A percentile compares a stretch with the other conserved stretches of the same genome.
These are phyloP conservation scores for Cladosporium cucumerinum DNA, from an alignment of 2,329 filamentous ascomycete species.

Conservation along the genomic window DNA sequence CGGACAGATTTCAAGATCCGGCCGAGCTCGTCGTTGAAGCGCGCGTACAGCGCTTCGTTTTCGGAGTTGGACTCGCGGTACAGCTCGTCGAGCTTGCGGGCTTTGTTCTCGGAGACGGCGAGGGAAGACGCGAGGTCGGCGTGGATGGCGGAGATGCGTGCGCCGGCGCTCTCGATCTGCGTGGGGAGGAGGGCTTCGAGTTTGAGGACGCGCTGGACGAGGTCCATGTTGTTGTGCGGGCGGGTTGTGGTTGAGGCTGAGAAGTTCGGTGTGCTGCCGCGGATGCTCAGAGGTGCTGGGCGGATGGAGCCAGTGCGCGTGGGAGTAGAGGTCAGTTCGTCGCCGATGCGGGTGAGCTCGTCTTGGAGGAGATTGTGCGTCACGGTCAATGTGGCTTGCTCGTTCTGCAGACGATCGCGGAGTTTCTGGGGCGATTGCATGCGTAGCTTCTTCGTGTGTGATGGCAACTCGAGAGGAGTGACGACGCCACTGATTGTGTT, in stretches of 20 bases:
- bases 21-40: conserved; percentile 85
- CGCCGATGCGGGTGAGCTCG: conserved; percentile 75
- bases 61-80: conserved; percentile 85
- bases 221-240: conserved; percentile 37
- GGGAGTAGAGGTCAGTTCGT: conserved; percentile 62
- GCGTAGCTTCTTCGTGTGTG: conserved; percentile 57
- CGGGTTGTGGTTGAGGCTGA: conserved; percentile 38
- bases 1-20: conserved; percentile 75
- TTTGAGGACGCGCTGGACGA: conserved; percentile 58
- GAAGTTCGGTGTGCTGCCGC: conserved; percentile 33
- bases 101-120: conserved; percentile 69
- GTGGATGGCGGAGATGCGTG: conserved; percentile 62
- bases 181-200: conserved; percentile 66
- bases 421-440: conserved; percentile 64
- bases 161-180: conserved; percentile 57
- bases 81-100: conserved; percentile 78
- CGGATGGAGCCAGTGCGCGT: conserved; percentile 20
- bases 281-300: conserved; percentile 18
- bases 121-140: conserved; percentile 70
- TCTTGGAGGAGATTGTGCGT: conserved; percentile 67
- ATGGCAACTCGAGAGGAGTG: conserved; percentile 19
- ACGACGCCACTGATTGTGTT: conserved; percentile 26
- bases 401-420: conserved; percentile 78
- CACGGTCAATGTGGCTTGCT: conserved; percentile 70
- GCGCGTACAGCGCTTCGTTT: conserved; percentile 88